Evolutionary conservation across 2,329 filamentous ascomycete species (phyloP).

Genomic region (Diplocarpon mali): DNA sequence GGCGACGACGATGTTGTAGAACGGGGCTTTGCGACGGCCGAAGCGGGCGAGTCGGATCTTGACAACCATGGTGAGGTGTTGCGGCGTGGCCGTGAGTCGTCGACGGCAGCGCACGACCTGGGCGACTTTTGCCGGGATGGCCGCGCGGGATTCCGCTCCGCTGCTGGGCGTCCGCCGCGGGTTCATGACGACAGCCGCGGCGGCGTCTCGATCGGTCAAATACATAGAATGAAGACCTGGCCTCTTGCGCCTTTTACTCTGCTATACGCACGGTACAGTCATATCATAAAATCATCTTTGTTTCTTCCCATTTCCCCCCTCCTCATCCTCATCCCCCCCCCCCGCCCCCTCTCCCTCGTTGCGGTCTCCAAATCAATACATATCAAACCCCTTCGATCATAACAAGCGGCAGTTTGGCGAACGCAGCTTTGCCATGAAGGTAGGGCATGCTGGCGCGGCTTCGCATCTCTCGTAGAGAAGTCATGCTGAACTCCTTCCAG

Average conservation of each 20-base stretch:
- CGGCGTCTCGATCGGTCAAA: too few relatives aligned
- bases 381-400: too few relatives aligned
- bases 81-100: not conserved
- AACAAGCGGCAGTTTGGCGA: too few relatives aligned
- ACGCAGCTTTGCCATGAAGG: conserved; percentile 8
- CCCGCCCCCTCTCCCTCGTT: not conserved
- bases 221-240: too few relatives aligned
- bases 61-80: conserved; percentile 59
- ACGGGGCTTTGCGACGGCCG: conserved; percentile 74
- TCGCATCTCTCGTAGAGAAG: not conserved
- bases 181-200: too few relatives aligned
- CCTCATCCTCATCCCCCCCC: not conserved
- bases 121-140: too few relatives aligned
- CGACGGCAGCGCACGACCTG: too few relatives aligned
- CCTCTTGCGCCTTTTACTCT: too few relatives aligned
- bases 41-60: conserved; percentile 91
- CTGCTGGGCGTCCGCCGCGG: not conserved
- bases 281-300: too few relatives aligned
- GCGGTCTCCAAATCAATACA: not conserved
- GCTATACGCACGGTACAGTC: too few relatives aligned
- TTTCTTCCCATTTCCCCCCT: too few relatives aligned
- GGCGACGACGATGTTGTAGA: conserved; percentile 95
- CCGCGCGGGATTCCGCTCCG: conserved; percentile 5
- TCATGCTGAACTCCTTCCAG: conserved; percentile 33
- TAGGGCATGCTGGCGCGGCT: not conserved